These are phyloP conservation scores for Meripilus lineatus DNA, from an alignment of 1,284 basidiomycete species.

Conservation along the genomic window DNA sequence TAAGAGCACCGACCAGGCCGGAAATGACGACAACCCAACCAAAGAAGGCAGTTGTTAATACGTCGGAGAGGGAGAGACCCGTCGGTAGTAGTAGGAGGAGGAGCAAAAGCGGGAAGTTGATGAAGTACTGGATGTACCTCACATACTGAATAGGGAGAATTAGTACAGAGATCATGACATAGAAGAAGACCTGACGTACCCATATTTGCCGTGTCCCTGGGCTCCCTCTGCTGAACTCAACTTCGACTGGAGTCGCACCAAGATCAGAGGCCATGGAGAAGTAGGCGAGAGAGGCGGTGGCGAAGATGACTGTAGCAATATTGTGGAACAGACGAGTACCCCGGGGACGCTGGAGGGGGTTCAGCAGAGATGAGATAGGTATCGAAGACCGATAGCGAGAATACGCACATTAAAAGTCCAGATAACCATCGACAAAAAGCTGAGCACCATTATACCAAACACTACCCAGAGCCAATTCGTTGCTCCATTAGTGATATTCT, in stretches of 20 bases:
- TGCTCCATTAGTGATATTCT: constrained; percentile 35
- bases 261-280: constrained; percentile 59
- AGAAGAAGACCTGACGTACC: constrained; percentile 32
- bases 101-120: constrained; percentile 54
- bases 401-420: constrained; percentile 33
- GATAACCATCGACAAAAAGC: constrained; percentile 32
- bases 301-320: constrained; percentile 40
- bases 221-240: constrained; percentile 36
- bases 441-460: constrained; percentile 42
- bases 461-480: constrained; percentile 56
- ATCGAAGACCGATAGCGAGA: not conserved
- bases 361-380: not conserved
- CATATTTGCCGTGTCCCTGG: constrained; percentile 44
- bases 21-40: constrained; percentile 45
- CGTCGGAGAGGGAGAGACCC: constrained; percentile 46
- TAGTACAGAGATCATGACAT: not conserved
- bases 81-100: constrained; percentile 47
- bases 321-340: constrained; percentile 46
- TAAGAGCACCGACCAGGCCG: constrained; percentile 49
- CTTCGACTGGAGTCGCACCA: constrained; percentile 42
- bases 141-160: constrained; percentile 29
- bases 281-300: constrained; percentile 40
- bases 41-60: constrained; percentile 54
- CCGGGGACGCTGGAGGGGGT: constrained; percentile 27
- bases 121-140: constrained; percentile 55